These are phyloP conservation scores for Neurospora sp. DNA, from an alignment of 495 filamentous ascomycete species.

Conservation along the genomic window DNA sequence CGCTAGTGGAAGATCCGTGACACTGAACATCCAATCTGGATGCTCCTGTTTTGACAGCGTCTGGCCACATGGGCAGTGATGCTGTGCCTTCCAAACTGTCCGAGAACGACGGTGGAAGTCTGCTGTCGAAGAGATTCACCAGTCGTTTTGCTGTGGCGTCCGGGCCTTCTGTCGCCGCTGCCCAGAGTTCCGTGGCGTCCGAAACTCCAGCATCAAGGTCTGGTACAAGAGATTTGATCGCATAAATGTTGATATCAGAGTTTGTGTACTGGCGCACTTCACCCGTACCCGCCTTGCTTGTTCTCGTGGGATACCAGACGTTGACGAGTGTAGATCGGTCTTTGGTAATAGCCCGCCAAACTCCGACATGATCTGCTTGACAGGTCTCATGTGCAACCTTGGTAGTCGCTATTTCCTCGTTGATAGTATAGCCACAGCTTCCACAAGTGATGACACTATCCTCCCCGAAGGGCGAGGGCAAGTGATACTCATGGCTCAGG, in stretches of 20 bases:
- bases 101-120: constrained; percentile 8
- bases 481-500: constrained; percentile 90
- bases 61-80: not conserved
- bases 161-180: constrained; percentile 12
- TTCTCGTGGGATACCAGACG: constrained; percentile 47
- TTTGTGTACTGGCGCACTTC: constrained; percentile 16
- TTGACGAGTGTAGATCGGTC: constrained; percentile 56
- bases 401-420: constrained; percentile 58
- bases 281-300: constrained; percentile 12
- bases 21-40: not conserved
- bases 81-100: not conserved
- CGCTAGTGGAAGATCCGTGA: not conserved
- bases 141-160: constrained; percentile 19
- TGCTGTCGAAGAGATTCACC: constrained; percentile 43
- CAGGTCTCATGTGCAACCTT: not conserved
- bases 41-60: not conserved
- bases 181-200: constrained; percentile 49
- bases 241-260: constrained; percentile 56
- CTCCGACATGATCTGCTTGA: constrained; percentile 3
- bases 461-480: constrained; percentile 70
- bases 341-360: constrained; percentile 61
- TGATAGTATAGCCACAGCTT: constrained; percentile 65
- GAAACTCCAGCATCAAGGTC: constrained; percentile 63
- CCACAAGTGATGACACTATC: constrained; percentile 71
- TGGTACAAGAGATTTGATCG: constrained; percentile 59